phyloP scores from a whole-genome alignment of 495 filamentous ascomycete species.

The Aspergillus carlsbadensis region DNA sequence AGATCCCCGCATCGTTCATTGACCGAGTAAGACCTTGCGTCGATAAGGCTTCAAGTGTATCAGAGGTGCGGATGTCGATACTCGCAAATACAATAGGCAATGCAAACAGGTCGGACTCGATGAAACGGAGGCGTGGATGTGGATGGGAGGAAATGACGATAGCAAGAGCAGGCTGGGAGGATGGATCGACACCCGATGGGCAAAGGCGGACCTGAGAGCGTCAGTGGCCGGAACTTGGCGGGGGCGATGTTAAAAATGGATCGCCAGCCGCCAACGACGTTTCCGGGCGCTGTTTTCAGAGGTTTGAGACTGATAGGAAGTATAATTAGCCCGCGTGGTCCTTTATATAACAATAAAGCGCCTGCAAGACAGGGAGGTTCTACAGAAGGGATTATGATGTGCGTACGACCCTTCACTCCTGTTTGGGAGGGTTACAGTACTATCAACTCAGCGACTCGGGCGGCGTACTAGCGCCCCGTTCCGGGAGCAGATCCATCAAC shows the following conservation, averaged over 20 bases:
- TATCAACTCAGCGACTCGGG: no score
- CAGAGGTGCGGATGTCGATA: background rate
- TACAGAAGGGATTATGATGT: background rate
- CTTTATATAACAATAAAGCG: background rate
- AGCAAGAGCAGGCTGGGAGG: background rate
- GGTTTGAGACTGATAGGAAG: conserved; percentile 1
- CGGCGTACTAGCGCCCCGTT: no score
- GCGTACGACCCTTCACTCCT: no score
- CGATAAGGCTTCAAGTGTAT: conserved; percentile 2
- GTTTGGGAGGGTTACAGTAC: no score
- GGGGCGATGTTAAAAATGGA: conserved; percentile 9
- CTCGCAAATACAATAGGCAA: background rate
- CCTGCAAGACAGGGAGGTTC: background rate
- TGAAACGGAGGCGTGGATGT: background rate
- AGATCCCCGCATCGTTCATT: conserved; percentile 48
- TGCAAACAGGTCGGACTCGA: background rate
- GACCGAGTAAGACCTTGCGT: conserved; percentile 21
- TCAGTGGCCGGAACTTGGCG: conserved; percentile 11
- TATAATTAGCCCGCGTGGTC: background rate
- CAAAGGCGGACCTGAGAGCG: background rate
- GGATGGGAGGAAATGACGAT: conserved; percentile 7
- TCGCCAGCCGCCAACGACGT: conserved; percentile 20
- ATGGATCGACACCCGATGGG: conserved; percentile 1
- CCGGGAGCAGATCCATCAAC: background rate
- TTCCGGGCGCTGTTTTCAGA: conserved; percentile 27